Evolutionary conservation across 148 eudicot species (phyloP).

Genomic region (Persicaria tinctoria): DNA sequence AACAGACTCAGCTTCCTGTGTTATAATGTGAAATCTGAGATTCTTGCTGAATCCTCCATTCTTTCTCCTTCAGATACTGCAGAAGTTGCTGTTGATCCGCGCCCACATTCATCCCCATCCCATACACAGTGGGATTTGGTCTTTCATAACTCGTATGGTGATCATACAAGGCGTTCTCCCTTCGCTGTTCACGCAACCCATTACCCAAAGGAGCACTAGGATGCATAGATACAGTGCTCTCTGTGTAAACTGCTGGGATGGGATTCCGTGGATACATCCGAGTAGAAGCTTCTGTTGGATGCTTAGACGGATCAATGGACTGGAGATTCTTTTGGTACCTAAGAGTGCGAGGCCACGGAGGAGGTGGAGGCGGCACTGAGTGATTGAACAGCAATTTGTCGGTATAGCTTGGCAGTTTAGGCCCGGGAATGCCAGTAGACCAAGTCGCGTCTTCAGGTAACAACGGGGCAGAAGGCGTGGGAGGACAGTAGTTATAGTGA

Average conservation of each 20-base stretch:
- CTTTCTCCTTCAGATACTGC: conserved; percentile 68
- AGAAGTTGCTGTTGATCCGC: conserved; percentile 40
- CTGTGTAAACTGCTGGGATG: conserved; percentile 27
- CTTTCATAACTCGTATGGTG: background rate
- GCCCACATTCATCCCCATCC: conserved; percentile 31
- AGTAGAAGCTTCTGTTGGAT: background rate
- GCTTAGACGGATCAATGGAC: background rate
- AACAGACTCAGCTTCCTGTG: background rate
- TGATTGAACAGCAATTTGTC: background rate
- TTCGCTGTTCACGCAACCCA: conserved; percentile 37
- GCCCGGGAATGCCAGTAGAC: conserved; percentile 14
- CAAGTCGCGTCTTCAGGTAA: conserved; percentile 46
- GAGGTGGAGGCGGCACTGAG: conserved; percentile 24
- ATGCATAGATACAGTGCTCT: conserved; percentile 30
- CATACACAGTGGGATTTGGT: conserved; percentile 13
- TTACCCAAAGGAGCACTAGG: conserved; percentile 31
- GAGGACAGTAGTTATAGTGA: conserved; percentile 23
- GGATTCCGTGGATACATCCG: background rate
- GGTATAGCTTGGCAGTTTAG: conserved; percentile 3
- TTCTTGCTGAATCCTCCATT: conserved; percentile 59
- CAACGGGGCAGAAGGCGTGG: conserved; percentile 59
- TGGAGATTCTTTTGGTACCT: background rate
- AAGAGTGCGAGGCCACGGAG: conserved; percentile 41
- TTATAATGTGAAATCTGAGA: conserved; percentile 13
- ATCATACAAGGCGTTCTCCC: conserved; percentile 25